Evolutionary conservation across 2,329 filamentous ascomycete species (phyloP).

Genomic region (Ceratocystis ficicola): DNA sequence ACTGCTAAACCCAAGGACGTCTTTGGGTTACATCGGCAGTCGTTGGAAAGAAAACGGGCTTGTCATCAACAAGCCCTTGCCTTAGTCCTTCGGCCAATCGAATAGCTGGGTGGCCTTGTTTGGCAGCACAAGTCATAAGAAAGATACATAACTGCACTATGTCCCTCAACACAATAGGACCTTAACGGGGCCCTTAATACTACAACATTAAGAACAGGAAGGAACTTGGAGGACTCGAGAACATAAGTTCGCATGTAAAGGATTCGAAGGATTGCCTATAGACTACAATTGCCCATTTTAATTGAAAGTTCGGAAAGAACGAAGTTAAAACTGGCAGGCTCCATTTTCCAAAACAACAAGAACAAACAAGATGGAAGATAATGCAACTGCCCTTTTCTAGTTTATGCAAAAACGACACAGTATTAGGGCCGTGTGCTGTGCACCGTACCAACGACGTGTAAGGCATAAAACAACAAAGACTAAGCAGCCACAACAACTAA

Average conservation of each 20-base stretch:
- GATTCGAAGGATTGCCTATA: background rate
- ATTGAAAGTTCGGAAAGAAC: constrained; percentile 5
- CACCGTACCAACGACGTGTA: background rate
- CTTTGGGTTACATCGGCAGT: constrained; percentile 8
- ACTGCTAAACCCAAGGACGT: background rate
- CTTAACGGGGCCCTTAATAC: too few relatives aligned
- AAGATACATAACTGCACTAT: too few relatives aligned
- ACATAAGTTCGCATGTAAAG: constrained; percentile 9
- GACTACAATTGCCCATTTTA: too few relatives aligned
- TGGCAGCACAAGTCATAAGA: too few relatives aligned
- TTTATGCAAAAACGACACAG: background rate
- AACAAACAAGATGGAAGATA: background rate
- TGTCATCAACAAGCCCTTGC: too few relatives aligned
- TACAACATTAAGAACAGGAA: background rate
- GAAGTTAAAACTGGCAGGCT: constrained; percentile 3
- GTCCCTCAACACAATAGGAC: too few relatives aligned
- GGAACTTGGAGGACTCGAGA: background rate
- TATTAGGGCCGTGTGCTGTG: background rate
- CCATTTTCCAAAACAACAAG: background rate
- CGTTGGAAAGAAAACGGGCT: too few relatives aligned
- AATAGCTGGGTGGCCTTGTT: too few relatives aligned
- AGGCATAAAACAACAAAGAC: constrained; percentile 1
- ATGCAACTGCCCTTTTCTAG: constrained; percentile 4
- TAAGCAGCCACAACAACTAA: too few relatives aligned
- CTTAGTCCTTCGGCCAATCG: too few relatives aligned